These are phyloP conservation scores for Neofusicoccum laricinum DNA, from an alignment of 2,329 filamentous ascomycete species.

Conservation along the genomic window DNA sequence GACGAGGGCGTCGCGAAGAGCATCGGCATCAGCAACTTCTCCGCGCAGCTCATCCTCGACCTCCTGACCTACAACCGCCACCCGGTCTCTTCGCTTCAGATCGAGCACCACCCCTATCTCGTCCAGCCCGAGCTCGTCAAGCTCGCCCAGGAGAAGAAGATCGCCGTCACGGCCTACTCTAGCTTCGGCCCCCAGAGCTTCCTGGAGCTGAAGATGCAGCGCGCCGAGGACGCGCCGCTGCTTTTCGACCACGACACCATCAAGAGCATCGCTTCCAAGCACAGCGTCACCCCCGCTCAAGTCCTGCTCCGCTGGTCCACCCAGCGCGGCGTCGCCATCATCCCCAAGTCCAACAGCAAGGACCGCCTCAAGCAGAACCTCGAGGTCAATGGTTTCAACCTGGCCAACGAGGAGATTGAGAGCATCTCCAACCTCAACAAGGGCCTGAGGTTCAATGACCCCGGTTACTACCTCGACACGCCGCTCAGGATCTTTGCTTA, in stretches of 20 bases:
- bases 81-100: constrained; percentile 74
- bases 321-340: constrained; percentile 73
- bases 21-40: constrained; percentile 84
- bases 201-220: constrained; percentile 67
- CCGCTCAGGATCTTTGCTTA: constrained; percentile 28
- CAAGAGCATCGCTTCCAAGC: constrained; percentile 64
- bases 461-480: constrained; percentile 26
- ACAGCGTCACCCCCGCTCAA: constrained; percentile 73
- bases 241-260: constrained; percentile 70
- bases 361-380: constrained; percentile 32
- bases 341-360: constrained; percentile 61
- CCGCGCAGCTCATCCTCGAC: constrained; percentile 73
- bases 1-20: constrained; percentile 65
- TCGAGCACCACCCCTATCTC: constrained; percentile 89
- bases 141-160: constrained; percentile 66
- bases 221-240: constrained; percentile 60
- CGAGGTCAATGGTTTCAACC: constrained; percentile 30
- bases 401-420: constrained; percentile 28
- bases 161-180: constrained; percentile 78
- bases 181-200: constrained; percentile 79
- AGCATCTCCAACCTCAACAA: constrained; percentile 36
- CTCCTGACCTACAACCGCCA: constrained; percentile 74
- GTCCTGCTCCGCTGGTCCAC: constrained; percentile 84
- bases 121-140: constrained; percentile 70
- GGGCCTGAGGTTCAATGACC: constrained; percentile 33